Evolutionary conservation across 495 filamentous ascomycete genomes (phyloP), one percentile per base, ranked within the genome.

Genomic region (Penicillium diatomitis): DNA sequence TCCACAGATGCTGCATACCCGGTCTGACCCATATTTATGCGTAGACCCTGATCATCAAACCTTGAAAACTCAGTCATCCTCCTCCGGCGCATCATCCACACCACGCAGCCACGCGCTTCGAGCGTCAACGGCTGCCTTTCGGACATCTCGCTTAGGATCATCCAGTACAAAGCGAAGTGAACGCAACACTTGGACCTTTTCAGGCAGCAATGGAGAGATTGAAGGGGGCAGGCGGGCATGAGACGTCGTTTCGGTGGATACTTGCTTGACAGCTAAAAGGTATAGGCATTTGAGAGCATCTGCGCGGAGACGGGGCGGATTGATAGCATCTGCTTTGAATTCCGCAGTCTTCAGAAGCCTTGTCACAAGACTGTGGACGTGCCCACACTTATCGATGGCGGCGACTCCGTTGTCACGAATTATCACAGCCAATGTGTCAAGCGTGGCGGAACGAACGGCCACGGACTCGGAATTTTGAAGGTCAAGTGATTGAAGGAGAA

Each of bases 401-500:
- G 57, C 62, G 30, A 73, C 68, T 6, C 85, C 75, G 37, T 73
- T 75, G 50, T 85, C 76, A 44, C 68, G 66, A 41, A 86, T 75
- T 11, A 84, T 74, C 10, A 79, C 66, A n/a, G 63, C 66, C 5
- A 88, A 69, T 6, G 74, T 84, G 9, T 73, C 70, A 33, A 88
- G 74, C 2, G 82, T 83, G 29, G 81, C 80, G 34, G 74, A 66
- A 50, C 85, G 81, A 31, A 86, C 75, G n/a, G 69, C 62, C 4
- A 70, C 58, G 9, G 69, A 67, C 46, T 76, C 65, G 8, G 63
- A 51, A 5, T 77, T 68, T 44, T 71, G 63, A 34, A 87, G 74
- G 49, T 87, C 83, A n/a, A 88, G 71, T 41, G 70, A 77, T 58
- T 87, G 85, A 3, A 88, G 74, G 38, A 88, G 76, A n/a, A 86